Conservation (phyloP, 192 early-diverging fungal genomes). For the Mortierella hygrophila region DNA sequence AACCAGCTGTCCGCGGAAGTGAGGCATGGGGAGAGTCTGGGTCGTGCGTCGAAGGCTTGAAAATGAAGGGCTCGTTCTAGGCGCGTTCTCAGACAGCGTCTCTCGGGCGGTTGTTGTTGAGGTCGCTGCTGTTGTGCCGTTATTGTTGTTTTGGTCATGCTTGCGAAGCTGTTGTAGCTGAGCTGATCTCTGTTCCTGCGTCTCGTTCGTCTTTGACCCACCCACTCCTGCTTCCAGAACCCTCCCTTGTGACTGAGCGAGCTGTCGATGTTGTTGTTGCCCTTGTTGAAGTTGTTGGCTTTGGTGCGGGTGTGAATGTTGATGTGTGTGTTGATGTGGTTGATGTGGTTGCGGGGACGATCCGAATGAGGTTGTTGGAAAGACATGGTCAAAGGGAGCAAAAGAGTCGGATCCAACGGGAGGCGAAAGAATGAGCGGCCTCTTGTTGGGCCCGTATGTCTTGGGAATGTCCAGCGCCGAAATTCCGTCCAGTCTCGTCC, state of each 20-base stretch:
- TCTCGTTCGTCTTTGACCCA: neutral
- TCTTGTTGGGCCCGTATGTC: conserved; percentile 17
- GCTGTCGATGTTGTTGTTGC: conserved; percentile 3
- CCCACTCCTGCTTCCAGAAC: neutral
- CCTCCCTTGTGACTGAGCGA: neutral
- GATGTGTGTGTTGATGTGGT: neutral
- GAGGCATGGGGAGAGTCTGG: conserved; percentile 41
- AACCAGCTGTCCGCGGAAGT: conserved; percentile 30
- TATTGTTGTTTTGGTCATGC: neutral
- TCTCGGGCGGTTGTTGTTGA: neutral
- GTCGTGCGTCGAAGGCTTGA: neutral
- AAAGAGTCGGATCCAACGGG: neutral
- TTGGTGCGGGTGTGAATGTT: neutral
- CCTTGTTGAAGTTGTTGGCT: neutral
- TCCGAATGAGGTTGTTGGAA: neutral
- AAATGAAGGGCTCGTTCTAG: neutral
- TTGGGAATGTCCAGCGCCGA: neutral
- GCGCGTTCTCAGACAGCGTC: neutral
- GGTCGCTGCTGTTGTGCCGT: neutral
- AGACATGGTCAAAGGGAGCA: neutral
- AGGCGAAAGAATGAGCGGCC: conserved; percentile 23
- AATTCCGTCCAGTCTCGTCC: conserved; percentile 3
- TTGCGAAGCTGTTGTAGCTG: neutral
- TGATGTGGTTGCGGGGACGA: neutral
- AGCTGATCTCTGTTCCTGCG: neutral